Base-by-base conservation (phyloP, 768 basidiomycete genomes). In the Chalciporus pseudorubinellus region DNA sequence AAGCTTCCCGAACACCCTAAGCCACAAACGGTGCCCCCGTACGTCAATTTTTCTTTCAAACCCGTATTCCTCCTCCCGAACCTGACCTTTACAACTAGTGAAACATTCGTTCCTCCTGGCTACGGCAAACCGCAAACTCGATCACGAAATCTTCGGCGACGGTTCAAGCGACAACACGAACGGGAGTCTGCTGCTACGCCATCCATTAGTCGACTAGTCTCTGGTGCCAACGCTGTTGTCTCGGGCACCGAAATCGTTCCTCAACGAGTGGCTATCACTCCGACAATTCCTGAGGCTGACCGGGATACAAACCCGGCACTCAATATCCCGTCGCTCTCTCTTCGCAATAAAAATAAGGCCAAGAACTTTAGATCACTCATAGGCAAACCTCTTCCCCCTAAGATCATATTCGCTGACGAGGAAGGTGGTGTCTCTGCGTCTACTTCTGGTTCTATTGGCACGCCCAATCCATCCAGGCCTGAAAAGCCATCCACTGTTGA, bases 301-400 rank as follows among this genome's bases (percentile, higher is more conserved):
- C 74, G 40, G 63, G 52, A 54, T 9, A 40, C 28, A 6, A 28
- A 39, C 19, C 34, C 38, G 20, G 24, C 38, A 1, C 39, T 48
- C 13, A 42, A 11, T 38, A 71, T 79, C 20, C 76, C 77, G 13
- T 63, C 56, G 51, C 72, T 79, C 38, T 80, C 80, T 0, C 67
- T 88, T 19, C 74, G 79, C 39, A 89, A 87, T 64, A 89, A 87
- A 67, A 89, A 88, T 67, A 90, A 89, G 66, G 80, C 78, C 40
- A 84, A 80, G 51, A 82, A 81, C 18, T 88, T 85, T 67, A 82
- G 77, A 58, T 72, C 78, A 44, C 69, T 78, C 7, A 74, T 84
- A 66, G 57, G 67, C 43, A 69, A 34, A 63, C 74, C 46, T 45
- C 74, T 66, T 56, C 76, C 65, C 29, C 61, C 70, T 34, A 87